Conservation (phyloP, 2,329 filamentous ascomycete species). For the Tolypocladium capitatum region DNA sequence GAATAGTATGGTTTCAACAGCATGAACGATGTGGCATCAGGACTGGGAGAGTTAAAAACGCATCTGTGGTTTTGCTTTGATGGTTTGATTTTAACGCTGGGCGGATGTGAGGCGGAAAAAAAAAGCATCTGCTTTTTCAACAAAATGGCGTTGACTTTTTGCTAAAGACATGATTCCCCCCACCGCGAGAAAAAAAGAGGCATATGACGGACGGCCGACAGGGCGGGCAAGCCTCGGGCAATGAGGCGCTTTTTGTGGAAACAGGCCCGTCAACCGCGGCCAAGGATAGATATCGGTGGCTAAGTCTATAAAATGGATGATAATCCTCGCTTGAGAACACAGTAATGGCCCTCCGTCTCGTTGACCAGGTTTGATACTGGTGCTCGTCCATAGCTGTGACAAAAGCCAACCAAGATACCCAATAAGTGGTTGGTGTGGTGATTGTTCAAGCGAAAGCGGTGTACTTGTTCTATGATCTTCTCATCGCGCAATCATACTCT, state of each 20-base stretch:
- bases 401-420: too few species aligned
- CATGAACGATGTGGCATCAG: conserved; percentile 28
- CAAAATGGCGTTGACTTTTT: conserved; percentile 25
- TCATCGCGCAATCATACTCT: too few species aligned
- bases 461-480: neutral
- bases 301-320: conserved; percentile 11
- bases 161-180: conserved; percentile 22
- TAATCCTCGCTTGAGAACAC: conserved; percentile 4
- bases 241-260: conserved; percentile 5
- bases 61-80: conserved; percentile 12
- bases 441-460: neutral
- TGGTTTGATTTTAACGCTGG: conserved; percentile 7
- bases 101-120: conserved; percentile 18
- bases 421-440: neutral
- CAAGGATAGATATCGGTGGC: conserved; percentile 11
- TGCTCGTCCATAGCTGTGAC: too few species aligned
- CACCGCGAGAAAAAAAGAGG: conserved; percentile 15
- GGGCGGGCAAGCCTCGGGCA: neutral
- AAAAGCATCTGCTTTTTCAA: conserved; percentile 26
- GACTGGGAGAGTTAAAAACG: conserved; percentile 16
- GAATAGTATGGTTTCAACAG: conserved; percentile 31
- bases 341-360: neutral
- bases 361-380: neutral
- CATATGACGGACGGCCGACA: conserved; percentile 3
- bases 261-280: conserved; percentile 32